Evolutionary conservation across 306 rosid species (phyloP).

Genomic region (Cucurbita pepo): DNA sequence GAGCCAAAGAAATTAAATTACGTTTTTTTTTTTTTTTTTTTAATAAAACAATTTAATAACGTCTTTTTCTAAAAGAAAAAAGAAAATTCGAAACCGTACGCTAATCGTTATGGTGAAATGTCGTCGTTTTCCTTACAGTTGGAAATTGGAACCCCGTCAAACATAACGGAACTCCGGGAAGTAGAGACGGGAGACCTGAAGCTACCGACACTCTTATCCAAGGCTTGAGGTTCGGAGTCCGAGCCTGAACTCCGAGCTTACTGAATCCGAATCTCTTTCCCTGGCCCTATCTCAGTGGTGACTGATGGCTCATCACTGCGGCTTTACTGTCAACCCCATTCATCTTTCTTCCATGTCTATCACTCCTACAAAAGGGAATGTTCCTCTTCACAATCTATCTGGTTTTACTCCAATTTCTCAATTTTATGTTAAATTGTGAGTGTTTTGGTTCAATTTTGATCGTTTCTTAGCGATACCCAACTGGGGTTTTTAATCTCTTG

Average conservation of each 20-base stretch:
- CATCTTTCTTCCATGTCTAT: neutral
- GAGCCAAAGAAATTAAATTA: neutral
- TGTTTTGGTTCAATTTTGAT: neutral
- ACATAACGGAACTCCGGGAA: neutral
- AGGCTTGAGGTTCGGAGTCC: slow-evolving; percentile 8
- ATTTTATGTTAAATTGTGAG: neutral
- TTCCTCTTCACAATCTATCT: neutral
- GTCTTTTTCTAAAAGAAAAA: neutral
- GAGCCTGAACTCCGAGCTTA: slow-evolving; percentile 2
- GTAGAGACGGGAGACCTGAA: neutral
- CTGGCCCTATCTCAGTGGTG: neutral
- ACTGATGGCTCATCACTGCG: neutral
- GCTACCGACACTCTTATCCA: slow-evolving; percentile 15
- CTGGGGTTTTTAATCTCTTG: neutral
- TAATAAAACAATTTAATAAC: neutral
- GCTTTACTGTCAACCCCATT: neutral
- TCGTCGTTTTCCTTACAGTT: neutral
- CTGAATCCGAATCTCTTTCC: slow-evolving; percentile 10
- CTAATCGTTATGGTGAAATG: neutral
- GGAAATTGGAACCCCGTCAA: neutral
- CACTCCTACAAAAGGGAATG: slow-evolving; percentile 3
- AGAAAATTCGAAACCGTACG: no score
- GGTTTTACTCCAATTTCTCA: neutral
- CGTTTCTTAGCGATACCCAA: neutral
- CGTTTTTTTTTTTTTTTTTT: neutral